Evolutionary conservation across 2,329 filamentous ascomycete genomes (phyloP), one percentile per base, ranked within the genome.

Genomic region (Epichloe baconii): DNA sequence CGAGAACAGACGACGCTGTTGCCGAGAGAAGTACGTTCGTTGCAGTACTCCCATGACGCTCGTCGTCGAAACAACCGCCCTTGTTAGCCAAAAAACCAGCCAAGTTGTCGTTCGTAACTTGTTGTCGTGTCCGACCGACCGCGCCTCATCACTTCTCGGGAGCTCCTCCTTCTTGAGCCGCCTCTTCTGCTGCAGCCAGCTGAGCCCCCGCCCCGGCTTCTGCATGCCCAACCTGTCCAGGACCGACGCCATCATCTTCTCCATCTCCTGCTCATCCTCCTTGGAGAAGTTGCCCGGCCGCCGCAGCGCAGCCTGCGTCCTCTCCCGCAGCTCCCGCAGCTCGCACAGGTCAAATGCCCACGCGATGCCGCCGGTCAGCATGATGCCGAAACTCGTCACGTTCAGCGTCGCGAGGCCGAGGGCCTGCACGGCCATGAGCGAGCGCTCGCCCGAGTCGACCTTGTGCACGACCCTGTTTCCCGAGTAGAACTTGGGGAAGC

Each of bases 341-440:
- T 73, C 75, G 62, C 81, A 81, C 37, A 97, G 78, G 64, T 96
- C 85, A 54, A 93, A 79, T 1, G 80, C 82, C 76, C 85, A 95
- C 55, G 87, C 73, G 11, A 83, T 66, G 0, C 85, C 88, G 3
- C 91, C 93, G 0, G 79, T 75, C 8, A 77, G 68, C 76, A 94
- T 80, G 65, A 95, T 80, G 1, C 77, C 83, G 47, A 93, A 78
- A 59, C 83, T 86, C 35, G 82, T 62, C 12, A 93, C 87, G 60
- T 95, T 95, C 58, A 96, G 76, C 0, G 90, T 95, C 0, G 91
- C 93, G 37, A 96, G 72, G 47, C 83, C 86, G 21, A 98, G 72
- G 0, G 91, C 91, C 67, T 95, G 86, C 36, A 85, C 69, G 1
- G 91, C 91, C 56, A 96, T 83, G 40, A 85, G 64, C 48, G 66